Evolutionary conservation across 2,329 filamentous ascomycete genomes (phyloP), one percentile per base, ranked within the genome.

Genomic region (Hirsutella minnesotensis): DNA sequence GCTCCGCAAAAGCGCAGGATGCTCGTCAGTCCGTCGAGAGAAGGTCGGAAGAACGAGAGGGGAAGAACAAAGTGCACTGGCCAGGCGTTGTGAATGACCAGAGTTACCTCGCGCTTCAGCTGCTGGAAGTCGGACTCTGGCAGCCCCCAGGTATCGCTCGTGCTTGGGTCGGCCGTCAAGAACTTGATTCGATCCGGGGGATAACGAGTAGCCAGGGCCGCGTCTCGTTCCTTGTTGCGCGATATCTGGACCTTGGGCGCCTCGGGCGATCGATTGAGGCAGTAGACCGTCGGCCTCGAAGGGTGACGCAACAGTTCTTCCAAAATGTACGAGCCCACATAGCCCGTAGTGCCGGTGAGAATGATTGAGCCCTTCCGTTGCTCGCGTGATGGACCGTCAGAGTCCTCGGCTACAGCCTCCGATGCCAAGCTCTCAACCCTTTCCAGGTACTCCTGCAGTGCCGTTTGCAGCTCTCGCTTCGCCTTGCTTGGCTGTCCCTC

Each of bases 21-120:
- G 21, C 43, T 45, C 9, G 43, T 30, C 2, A 47, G 24, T 2
- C 46, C 43, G 7, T 35, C 24, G 9, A 47, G 42, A 4, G 36
- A 35, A 12, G 45, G 35, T 35, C 19, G 33, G 31, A 47, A 47
- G 3, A 41, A 19, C 7, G 30, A 31, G n/a, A 46, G 27, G 13
- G 44, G 27, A 9, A 40, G 18, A 22, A 42, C 46, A 36, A 47
- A 46, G 36, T 47, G 29, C 12, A 47, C 46, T 3, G 41, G 41
- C 46, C 46, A 47, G 9, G 44, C 46, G 19, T 41, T 46, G 35
- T 47, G 46, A 27, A 47, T 41, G 35, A 46, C 38, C 9, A 34
- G 21, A 2, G 37, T 43, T 3, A 44, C 41, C n/a, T 35, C 15
- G 8, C 27, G 24, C 12, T 36, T 15, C 22, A 47, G 18, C 24